These are phyloP conservation scores for Colletotrichum gloeosporioides DNA, from an alignment of 2,329 filamentous ascomycete species.

Conservation along the genomic window DNA sequence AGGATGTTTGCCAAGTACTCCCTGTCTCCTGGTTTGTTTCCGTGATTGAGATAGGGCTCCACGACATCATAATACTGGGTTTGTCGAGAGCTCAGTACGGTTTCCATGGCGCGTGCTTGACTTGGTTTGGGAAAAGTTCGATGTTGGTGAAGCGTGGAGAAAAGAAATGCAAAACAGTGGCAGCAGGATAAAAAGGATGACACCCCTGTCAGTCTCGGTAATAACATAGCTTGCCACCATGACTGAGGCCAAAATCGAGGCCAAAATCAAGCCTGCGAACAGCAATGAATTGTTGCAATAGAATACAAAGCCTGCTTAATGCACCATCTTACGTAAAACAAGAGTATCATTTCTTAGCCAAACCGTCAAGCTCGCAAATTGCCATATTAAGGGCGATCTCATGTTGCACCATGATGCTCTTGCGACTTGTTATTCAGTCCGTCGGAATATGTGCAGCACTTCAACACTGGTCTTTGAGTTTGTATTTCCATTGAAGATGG, in stretches of 20 bases:
- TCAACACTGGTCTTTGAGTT: neutral
- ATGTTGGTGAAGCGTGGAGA: neutral
- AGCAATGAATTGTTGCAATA: neutral
- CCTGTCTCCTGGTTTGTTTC: neutral
- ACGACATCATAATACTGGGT: neutral
- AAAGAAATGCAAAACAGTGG: neutral
- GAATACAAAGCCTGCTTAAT: neutral
- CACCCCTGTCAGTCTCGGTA: neutral
- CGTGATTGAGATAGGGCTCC: neutral
- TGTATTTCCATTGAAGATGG: neutral
- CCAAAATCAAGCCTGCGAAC: neutral
- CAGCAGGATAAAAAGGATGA: neutral
- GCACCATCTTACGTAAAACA: neutral
- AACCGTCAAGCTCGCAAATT: neutral
- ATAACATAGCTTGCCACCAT: neutral
- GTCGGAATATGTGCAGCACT: neutral
- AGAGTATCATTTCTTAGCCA: too few relatives aligned
- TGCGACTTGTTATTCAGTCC: neutral
- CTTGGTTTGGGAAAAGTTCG: neutral
- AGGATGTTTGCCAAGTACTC: neutral
- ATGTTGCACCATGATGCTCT: neutral
- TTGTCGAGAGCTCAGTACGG: neutral
- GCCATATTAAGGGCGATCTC: neutral
- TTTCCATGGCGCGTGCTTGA: neutral
- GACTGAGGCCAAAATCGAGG: neutral